Evolutionary conservation across 2,329 filamentous ascomycete species (phyloP).

Genomic region (Arthrobotrys entomopaga): DNA sequence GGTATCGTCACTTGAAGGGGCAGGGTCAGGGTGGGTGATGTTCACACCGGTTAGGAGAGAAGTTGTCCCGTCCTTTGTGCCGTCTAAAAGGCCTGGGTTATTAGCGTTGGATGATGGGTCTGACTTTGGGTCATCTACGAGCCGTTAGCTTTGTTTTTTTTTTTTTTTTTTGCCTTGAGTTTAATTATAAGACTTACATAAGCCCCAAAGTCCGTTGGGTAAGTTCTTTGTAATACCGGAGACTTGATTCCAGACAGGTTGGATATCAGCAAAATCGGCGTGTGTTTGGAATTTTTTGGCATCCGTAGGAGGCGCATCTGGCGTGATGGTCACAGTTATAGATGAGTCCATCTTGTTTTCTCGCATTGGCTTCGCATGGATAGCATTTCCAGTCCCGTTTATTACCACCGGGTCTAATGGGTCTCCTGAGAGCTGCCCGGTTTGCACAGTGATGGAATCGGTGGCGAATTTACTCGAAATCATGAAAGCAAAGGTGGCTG

Average conservation of each 20-base stretch:
- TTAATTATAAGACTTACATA: not conserved
- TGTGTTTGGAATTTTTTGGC: too few species aligned
- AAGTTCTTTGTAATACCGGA: too few species aligned
- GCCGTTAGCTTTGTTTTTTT: conserved; percentile 6
- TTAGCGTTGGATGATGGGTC: conserved; percentile 10
- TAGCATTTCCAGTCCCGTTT: conserved; percentile 11
- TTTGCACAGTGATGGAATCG: conserved; percentile 8
- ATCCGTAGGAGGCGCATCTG: too few species aligned
- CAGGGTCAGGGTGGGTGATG: conserved; percentile 6
- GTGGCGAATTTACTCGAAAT: conserved; percentile 7
- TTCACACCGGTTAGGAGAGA: conserved; percentile 6
- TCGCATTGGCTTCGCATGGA: conserved; percentile 10
- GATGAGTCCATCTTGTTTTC: not conserved
- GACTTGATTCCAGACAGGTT: too few species aligned
- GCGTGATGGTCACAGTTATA: not conserved
- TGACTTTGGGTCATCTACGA: conserved; percentile 14
- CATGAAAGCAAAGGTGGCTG: conserved; percentile 12
- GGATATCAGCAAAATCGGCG: too few species aligned
- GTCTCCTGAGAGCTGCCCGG: not conserved
- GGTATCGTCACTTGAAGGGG: not conserved
- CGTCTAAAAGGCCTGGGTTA: conserved; percentile 1
- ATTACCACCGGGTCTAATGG: conserved; percentile 7
- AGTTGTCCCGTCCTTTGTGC: not conserved
- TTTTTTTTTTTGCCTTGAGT: not conserved
- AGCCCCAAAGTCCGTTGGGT: too few species aligned